These are phyloP conservation scores for Xylariaceae sp. DNA, from an alignment of 2,329 filamentous ascomycete genomes.

Conservation along the genomic window DNA sequence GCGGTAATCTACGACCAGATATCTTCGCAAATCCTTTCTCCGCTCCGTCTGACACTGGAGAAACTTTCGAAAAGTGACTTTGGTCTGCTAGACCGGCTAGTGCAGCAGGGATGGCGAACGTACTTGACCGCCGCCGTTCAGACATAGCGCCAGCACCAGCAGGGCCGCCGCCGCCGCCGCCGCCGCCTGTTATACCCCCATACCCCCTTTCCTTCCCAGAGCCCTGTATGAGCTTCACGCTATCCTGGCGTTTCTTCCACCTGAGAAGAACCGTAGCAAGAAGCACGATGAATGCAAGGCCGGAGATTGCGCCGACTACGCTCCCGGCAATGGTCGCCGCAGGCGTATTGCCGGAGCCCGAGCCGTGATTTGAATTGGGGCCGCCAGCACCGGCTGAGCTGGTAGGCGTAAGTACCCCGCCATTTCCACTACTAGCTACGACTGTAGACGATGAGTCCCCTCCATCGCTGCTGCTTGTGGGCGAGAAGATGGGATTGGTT, in stretches of 20 bases:
- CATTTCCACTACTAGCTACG: conserved; percentile 18
- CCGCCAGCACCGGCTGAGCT: conserved; percentile 1
- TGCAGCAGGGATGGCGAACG: conserved; percentile 44
- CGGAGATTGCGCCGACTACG: conserved; percentile 54
- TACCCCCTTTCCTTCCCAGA: conserved; percentile 34
- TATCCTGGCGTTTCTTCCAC: conserved; percentile 49
- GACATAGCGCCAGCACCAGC: conserved; percentile 37
- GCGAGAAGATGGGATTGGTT: conserved; percentile 16
- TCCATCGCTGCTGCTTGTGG: conserved; percentile 22
- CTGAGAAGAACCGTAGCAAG: conserved; percentile 48
- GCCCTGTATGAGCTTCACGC: conserved; percentile 39
- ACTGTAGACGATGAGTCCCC: conserved; percentile 12
- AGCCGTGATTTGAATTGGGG: conserved; percentile 1
- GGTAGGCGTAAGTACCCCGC: conserved; percentile 17
- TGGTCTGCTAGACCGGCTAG: conserved; percentile 40
- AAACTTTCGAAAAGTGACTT: conserved; percentile 34
- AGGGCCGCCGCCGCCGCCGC: conserved; percentile 26
- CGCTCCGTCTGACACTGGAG: conserved; percentile 34
- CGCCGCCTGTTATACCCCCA: conserved; percentile 30
- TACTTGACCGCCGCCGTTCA: conserved; percentile 37
- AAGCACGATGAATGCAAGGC: conserved; percentile 50
- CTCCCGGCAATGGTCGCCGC: conserved; percentile 46
- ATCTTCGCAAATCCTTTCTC: conserved; percentile 60
- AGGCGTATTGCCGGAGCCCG: conserved; percentile 20
- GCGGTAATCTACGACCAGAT: conserved; percentile 58